A percentile compares a stretch with the other conserved stretches of the same genome.
Conservation (phyloP, 768 basidiomycete species). For the Pleurotus djamor region DNA sequence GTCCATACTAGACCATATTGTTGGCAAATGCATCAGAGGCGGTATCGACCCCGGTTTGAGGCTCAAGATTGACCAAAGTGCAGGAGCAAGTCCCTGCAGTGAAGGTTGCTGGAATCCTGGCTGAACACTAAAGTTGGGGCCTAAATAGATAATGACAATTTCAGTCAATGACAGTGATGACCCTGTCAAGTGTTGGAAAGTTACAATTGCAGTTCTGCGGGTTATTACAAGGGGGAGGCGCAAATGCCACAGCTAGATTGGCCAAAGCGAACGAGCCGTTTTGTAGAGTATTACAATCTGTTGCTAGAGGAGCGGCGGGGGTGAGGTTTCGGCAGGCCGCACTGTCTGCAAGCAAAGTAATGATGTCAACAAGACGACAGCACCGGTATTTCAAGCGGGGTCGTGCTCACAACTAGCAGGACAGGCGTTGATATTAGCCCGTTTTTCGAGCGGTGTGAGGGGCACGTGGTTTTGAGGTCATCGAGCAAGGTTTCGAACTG, state of each 20-base stretch:
- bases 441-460: background rate
- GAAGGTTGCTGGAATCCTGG: constrained; percentile 6
- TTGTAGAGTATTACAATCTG: background rate
- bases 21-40: background rate
- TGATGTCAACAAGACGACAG: background rate
- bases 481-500: background rate
- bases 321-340: background rate
- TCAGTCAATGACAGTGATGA: background rate
- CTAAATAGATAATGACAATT: background rate
- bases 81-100: constrained; percentile 6
- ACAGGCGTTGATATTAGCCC: background rate
- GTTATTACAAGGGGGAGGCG: constrained; percentile 1
- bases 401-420: background rate
- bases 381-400: background rate
- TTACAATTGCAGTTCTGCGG: constrained; percentile 2
- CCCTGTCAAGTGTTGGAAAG: background rate
- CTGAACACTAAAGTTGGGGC: constrained; percentile 6
- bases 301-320: background rate
- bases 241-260: background rate
- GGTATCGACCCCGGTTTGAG: background rate
- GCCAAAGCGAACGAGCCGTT: background rate
- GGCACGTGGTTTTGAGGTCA: background rate
- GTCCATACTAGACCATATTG: background rate
- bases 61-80: constrained; percentile 6
- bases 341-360: background rate